Conservation (phyloP, 1,284 basidiomycete species). For the Pseudomicrostroma phylloplanum region DNA sequence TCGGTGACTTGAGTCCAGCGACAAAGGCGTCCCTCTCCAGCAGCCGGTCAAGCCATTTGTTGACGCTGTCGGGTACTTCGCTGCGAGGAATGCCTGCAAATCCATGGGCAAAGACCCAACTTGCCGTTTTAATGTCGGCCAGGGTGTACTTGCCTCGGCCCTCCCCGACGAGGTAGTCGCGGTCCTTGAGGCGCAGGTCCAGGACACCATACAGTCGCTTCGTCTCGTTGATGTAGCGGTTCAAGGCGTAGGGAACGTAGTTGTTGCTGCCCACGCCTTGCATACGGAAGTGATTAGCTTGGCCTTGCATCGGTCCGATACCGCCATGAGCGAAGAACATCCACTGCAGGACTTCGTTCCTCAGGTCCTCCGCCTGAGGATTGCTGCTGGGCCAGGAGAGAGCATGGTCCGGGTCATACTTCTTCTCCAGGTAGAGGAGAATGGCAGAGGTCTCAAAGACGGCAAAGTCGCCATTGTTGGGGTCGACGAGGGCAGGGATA, state of each 20-base stretch:
- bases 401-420: slow-evolving; percentile 30
- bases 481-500: slow-evolving; percentile 35
- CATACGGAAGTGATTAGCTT: slow-evolving; percentile 33
- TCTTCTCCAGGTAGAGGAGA: slow-evolving; percentile 37
- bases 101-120: slow-evolving; percentile 18
- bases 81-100: slow-evolving; percentile 9
- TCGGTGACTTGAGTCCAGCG: not conserved
- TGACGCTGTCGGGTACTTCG: not conserved
- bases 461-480: slow-evolving; percentile 26
- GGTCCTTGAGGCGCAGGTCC: slow-evolving; percentile 26
- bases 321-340: slow-evolving; percentile 11
- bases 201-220: slow-evolving; percentile 28
- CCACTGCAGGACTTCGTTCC: slow-evolving; percentile 32
- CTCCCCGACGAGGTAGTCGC: slow-evolving; percentile 35
- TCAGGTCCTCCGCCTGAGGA: slow-evolving; percentile 16
- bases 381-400: slow-evolving; percentile 27
- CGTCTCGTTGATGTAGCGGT: slow-evolving; percentile 30
- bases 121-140: slow-evolving; percentile 27
- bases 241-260: slow-evolving; percentile 27
- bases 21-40: not conserved
- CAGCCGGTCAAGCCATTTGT: slow-evolving; percentile 1
- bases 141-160: slow-evolving; percentile 35
- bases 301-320: slow-evolving; percentile 32
- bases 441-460: slow-evolving; percentile 32
- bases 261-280: slow-evolving; percentile 20